phyloP scores from a whole-genome alignment of 2,329 filamentous ascomycete genomes.

The Penicillium nordicum region DNA sequence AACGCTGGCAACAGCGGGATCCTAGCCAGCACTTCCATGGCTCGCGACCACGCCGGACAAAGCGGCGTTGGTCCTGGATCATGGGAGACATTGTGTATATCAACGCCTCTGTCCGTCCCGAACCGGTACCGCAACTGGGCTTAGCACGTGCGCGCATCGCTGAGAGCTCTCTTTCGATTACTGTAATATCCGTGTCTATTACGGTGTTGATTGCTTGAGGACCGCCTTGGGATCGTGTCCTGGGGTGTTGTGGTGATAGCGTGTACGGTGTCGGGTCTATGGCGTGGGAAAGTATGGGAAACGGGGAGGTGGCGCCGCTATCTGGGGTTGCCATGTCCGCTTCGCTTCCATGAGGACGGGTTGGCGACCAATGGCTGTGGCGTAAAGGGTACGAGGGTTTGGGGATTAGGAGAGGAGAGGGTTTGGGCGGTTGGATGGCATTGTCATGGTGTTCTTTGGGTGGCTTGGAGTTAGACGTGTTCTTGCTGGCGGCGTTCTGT shows the following conservation, averaged over 20 bases:
- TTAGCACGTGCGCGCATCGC: background rate
- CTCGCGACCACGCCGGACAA: slow-evolving; percentile 6
- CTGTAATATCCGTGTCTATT: background rate
- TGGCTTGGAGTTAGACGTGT: background rate
- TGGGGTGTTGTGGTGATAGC: background rate
- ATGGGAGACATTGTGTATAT: slow-evolving; percentile 26
- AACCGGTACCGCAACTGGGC: background rate
- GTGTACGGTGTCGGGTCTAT: slow-evolving; percentile 20
- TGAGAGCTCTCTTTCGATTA: background rate
- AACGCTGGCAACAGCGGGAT: background rate
- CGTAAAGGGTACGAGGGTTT: slow-evolving; percentile 21
- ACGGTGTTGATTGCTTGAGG: background rate
- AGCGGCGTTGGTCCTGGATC: background rate
- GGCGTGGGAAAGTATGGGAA: background rate
- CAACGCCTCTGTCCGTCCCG: background rate
- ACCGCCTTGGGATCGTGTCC: background rate
- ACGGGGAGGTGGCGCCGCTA: slow-evolving; percentile 25
- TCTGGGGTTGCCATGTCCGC: slow-evolving; percentile 41
- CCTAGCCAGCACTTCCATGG: slow-evolving; percentile 23
- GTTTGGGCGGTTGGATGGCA: background rate
- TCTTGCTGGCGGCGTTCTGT: slow-evolving; percentile 1
- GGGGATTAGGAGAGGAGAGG: background rate
- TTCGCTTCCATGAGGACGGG: slow-evolving; percentile 40
- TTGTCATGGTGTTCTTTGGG: background rate
- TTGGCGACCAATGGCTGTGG: slow-evolving; percentile 45